phyloP scores from a whole-genome alignment of 345 rosid genomes.

The Iberis pinnata region DNA sequence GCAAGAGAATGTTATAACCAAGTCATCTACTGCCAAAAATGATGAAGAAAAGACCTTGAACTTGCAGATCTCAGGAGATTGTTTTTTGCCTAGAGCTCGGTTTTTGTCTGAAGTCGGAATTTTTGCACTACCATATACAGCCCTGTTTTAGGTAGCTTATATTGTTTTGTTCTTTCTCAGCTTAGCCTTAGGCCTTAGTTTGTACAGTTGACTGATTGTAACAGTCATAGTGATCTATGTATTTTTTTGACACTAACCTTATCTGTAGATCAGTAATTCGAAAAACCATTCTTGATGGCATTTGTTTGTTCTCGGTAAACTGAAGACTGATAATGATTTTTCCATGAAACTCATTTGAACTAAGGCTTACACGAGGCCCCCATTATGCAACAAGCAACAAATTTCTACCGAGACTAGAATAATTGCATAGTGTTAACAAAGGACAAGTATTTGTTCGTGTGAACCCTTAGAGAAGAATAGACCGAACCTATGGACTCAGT shows the following conservation, averaged over 20 bases:
- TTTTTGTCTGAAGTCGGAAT: slow-evolving; percentile 39
- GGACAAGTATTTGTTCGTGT: not conserved
- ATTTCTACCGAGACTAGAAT: no score
- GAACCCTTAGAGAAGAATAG: not conserved
- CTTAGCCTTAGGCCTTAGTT: slow-evolving; percentile 9
- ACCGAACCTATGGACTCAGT: slow-evolving; percentile 11
- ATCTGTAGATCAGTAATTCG: not conserved
- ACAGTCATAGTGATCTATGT: slow-evolving; percentile 10
- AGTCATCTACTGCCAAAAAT: not conserved
- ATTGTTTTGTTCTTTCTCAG: slow-evolving; percentile 12
- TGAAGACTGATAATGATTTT: no score
- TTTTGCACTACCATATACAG: slow-evolving; percentile 55
- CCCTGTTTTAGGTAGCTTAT: slow-evolving; percentile 35
- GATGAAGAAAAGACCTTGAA: not conserved
- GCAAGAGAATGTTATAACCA: not conserved
- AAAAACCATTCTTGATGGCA: not conserved
- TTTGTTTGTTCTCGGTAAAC: no score
- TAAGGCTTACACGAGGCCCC: no score
- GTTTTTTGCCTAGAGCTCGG: slow-evolving; percentile 31
- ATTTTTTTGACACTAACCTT: slow-evolving; percentile 3
- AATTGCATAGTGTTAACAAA: no score
- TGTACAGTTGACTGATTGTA: slow-evolving; percentile 24
- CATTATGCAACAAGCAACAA: no score
- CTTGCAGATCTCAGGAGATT: not conserved
- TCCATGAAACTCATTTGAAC: no score